Evolutionary conservation across 1,139 yeast species (phyloP).

Genomic region (Saccharomyces hybrid): DNA sequence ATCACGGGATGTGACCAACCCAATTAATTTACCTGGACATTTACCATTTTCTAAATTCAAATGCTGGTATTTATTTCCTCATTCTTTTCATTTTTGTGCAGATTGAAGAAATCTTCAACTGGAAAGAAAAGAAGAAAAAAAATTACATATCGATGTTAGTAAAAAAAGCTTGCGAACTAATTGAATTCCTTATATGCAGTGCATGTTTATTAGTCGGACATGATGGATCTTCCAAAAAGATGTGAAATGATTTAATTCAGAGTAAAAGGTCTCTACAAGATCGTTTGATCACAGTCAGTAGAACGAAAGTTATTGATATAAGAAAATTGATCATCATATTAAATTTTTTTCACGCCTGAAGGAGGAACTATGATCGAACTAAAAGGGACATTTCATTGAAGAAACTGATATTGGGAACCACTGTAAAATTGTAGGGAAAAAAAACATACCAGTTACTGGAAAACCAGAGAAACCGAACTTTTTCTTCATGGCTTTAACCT

Average conservation of each 20-base stretch:
- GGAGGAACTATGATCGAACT: no score
- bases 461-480: constrained; percentile 89
- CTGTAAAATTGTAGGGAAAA: constrained; percentile 2
- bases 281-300: constrained; percentile 97
- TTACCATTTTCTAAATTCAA: constrained; percentile 62
- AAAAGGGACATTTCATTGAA: no score
- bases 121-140: constrained; percentile 5
- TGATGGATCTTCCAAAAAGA: background rate
- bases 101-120: background rate
- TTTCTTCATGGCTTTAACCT: constrained; percentile 65
- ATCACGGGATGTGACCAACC: constrained; percentile 96
- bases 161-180: background rate
- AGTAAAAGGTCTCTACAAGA: constrained; percentile 72
- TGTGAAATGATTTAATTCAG: constrained; percentile 31
- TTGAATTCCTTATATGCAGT: background rate
- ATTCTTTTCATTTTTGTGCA: background rate
- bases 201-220: background rate
- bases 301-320: constrained; percentile 93
- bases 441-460: constrained; percentile 96
- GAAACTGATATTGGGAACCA: no score
- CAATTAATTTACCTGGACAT: constrained; percentile 82
- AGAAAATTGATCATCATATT: constrained; percentile 53
- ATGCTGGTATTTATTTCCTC: background rate
- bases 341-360: constrained; percentile 2
- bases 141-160: background rate